Conservation (phyloP, 2,329 filamentous ascomycete genomes). For the Blumeria graminis region DNA sequence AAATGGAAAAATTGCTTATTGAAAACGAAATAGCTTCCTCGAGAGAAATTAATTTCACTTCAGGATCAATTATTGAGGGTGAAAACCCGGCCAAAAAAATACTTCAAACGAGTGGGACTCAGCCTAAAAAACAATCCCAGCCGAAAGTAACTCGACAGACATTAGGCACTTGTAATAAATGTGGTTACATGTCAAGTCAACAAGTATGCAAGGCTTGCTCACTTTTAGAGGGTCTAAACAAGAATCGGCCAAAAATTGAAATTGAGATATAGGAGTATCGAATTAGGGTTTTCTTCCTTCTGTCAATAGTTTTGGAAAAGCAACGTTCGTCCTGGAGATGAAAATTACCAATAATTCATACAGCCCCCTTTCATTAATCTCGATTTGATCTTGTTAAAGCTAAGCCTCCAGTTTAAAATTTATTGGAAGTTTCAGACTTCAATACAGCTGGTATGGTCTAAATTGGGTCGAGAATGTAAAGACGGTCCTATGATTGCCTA, state of each 20-base stretch:
- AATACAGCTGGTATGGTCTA: too few relatives aligned
- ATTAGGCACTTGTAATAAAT: conserved; percentile 62
- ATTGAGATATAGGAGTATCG: conserved; percentile 16
- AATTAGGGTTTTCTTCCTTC: too few relatives aligned
- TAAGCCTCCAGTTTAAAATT: too few relatives aligned
- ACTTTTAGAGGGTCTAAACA: conserved; percentile 75
- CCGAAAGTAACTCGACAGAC: conserved; percentile 34
- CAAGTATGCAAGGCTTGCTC: conserved; percentile 82
- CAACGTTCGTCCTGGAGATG: too few relatives aligned
- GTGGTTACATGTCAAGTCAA: conserved; percentile 91
- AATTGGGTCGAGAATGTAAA: too few relatives aligned
- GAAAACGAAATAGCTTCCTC: conserved; percentile 34
- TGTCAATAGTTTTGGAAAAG: too few relatives aligned
- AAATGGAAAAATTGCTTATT: conserved; percentile 51
- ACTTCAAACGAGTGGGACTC: conserved; percentile 7
- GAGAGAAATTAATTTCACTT: conserved; percentile 42
- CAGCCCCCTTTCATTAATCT: too few relatives aligned
- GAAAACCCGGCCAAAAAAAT: conserved; percentile 10
- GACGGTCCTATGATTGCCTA: too few relatives aligned
- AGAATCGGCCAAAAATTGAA: conserved; percentile 39
- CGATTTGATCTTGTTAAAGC: too few relatives aligned
- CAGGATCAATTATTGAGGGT: conserved; percentile 9
- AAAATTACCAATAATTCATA: too few relatives aligned
- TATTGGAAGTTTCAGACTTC: too few relatives aligned
- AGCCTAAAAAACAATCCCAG: conserved; percentile 10